phyloP scores from a whole-genome alignment of 1,284 basidiomycete genomes.

The Apiotrichum sp. region DNA sequence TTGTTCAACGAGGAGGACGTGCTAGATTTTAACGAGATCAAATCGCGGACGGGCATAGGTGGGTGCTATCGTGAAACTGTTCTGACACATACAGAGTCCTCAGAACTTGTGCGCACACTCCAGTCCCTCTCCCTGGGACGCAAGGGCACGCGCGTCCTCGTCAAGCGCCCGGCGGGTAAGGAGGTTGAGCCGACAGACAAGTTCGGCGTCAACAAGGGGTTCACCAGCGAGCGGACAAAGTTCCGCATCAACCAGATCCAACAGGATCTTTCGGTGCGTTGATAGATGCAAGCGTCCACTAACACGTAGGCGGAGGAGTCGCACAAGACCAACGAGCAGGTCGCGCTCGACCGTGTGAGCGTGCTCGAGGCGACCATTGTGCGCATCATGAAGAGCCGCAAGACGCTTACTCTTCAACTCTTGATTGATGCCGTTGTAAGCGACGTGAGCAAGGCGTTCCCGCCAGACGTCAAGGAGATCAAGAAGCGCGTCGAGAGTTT shows the following conservation, averaged over 20 bases:
- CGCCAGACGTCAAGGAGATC: constrained; percentile 58
- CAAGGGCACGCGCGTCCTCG: constrained; percentile 68
- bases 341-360: constrained; percentile 78
- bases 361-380: constrained; percentile 90
- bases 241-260: constrained; percentile 97
- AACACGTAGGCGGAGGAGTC: constrained; percentile 63
- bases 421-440: constrained; percentile 56
- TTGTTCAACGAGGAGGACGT: constrained; percentile 69
- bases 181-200: constrained; percentile 72
- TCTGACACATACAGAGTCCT: constrained; percentile 54
- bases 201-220: constrained; percentile 76
- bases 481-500: constrained; percentile 75
- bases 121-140: constrained; percentile 88
- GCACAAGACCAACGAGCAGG: constrained; percentile 69
- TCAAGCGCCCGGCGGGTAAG: constrained; percentile 69
- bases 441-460: constrained; percentile 57
- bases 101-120: constrained; percentile 71
- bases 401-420: constrained; percentile 71
- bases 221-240: constrained; percentile 70
- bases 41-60: constrained; percentile 70
- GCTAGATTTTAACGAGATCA: constrained; percentile 63
- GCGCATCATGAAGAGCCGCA: constrained; percentile 86
- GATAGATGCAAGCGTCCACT: too few relatives aligned
- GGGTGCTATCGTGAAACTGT: constrained; percentile 30
- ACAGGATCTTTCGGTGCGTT: constrained; percentile 63